Conservation (phyloP, 1,139 yeast genomes). For the Debaryomyces udenii region DNA sequence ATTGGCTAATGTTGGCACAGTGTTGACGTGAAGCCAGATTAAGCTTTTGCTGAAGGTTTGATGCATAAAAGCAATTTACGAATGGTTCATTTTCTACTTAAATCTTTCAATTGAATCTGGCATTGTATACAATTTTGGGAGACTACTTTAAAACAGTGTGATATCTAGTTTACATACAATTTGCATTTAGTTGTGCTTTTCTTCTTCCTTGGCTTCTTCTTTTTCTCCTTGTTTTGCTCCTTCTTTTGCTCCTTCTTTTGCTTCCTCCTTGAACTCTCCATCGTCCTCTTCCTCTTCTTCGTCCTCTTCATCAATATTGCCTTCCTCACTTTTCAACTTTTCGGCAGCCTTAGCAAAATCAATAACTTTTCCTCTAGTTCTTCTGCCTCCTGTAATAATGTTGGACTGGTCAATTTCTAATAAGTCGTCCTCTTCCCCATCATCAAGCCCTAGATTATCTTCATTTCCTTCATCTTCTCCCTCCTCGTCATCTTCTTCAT, state of each 20-base stretch:
- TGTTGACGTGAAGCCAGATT: no score
- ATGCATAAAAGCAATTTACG: no score
- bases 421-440: slow-evolving; percentile 76
- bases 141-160: no score
- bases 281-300: slow-evolving; percentile 20
- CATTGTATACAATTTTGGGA: no score
- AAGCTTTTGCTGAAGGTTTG: no score
- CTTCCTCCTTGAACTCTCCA: slow-evolving; percentile 10
- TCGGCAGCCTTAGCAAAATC: slow-evolving; percentile 88
- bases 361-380: slow-evolving; percentile 88
- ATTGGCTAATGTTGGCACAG: no score
- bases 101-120: no score
- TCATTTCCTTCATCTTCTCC: slow-evolving; percentile 47
- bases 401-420: slow-evolving; percentile 83
- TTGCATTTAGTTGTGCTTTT: no score
- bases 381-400: slow-evolving; percentile 80
- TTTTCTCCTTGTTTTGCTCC: no score
- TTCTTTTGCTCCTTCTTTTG: slow-evolving; percentile 4
- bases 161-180: no score
- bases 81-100: not conserved
- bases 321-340: slow-evolving; percentile 59
- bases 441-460: slow-evolving; percentile 56
- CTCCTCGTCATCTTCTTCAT: slow-evolving; percentile 44
- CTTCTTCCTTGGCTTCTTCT: no score
- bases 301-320: slow-evolving; percentile 52